These are phyloP conservation scores for Phaseolus lunatus DNA, from an alignment of 306 rosid genomes.

Conservation along the genomic window DNA sequence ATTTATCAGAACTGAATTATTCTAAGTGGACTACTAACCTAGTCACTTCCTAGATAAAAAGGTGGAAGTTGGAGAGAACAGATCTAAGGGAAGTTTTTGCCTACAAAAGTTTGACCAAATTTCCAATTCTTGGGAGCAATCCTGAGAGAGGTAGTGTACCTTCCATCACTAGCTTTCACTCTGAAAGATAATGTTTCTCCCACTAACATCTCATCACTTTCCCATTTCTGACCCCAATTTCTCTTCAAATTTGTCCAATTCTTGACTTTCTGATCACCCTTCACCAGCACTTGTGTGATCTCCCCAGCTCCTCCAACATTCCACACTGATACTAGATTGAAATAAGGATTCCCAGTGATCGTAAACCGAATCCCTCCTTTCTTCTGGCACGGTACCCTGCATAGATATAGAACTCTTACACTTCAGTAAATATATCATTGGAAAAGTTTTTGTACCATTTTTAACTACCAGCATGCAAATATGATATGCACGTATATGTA, in stretches of 20 bases:
- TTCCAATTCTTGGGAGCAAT: constrained; percentile 70
- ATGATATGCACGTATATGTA: background rate
- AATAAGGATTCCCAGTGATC: constrained; percentile 78
- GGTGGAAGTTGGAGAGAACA: background rate
- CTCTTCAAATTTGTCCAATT: constrained; percentile 67
- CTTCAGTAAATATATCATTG: too few relatives aligned
- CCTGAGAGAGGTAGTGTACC: constrained; percentile 54
- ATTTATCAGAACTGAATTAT: background rate
- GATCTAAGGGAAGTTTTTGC: constrained; percentile 58
- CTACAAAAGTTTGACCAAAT: constrained; percentile 74
- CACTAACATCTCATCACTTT: constrained; percentile 55
- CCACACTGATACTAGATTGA: constrained; percentile 62
- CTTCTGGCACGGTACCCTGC: constrained; percentile 67
- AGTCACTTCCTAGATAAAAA: background rate
- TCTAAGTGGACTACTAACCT: background rate
- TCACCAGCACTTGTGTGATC: constrained; percentile 57
- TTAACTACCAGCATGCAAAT: too few relatives aligned
- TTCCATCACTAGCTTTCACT: constrained; percentile 67
- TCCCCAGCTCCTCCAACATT: constrained; percentile 91
- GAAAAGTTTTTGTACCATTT: too few relatives aligned
- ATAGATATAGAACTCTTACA: background rate
- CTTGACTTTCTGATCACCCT: constrained; percentile 53
- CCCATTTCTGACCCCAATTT: constrained; percentile 88
- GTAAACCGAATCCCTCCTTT: constrained; percentile 76
- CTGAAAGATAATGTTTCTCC: constrained; percentile 74